Conservation (phyloP, 73 alveolate species). For the Tetrahymena borealis region DNA sequence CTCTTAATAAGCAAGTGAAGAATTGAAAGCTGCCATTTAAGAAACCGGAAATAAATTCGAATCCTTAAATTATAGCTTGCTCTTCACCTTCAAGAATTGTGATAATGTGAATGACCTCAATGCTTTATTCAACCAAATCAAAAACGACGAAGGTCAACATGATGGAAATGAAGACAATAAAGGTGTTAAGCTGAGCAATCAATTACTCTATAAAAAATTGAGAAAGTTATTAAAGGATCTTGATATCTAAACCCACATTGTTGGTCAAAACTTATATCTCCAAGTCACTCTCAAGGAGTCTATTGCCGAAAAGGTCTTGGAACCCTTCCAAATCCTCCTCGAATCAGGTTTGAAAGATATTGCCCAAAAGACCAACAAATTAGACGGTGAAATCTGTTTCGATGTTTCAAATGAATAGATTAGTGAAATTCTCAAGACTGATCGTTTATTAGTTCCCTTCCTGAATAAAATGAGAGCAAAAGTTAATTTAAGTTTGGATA, state of each 20-base stretch:
- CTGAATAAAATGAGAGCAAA: neutral
- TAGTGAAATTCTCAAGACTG: neutral
- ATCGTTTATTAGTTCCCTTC: neutral
- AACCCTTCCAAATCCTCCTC: neutral
- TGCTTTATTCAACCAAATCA: neutral
- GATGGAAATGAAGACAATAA: neutral
- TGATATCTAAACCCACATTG: neutral
- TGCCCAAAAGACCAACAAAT: neutral
- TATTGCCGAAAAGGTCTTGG: neutral
- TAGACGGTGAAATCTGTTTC: neutral
- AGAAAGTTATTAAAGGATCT: neutral
- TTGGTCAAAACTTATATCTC: neutral
- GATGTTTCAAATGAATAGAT: neutral
- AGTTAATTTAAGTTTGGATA: neutral
- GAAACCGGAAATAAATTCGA: neutral
- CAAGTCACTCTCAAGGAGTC: neutral
- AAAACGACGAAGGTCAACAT: neutral
- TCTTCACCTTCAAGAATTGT: neutral
- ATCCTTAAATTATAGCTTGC: neutral
- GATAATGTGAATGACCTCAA: neutral
- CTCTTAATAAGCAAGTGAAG: neutral
- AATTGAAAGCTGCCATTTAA: neutral
- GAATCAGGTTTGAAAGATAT: neutral
- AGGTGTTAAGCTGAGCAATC: neutral
- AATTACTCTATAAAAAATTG: neutral